Percentiles rank a stretch among this genome's conserved stretches.
These are phyloP conservation scores for Xanthoceras sorbifolium DNA, from an alignment of 345 rosid species.

Conservation along the genomic window DNA sequence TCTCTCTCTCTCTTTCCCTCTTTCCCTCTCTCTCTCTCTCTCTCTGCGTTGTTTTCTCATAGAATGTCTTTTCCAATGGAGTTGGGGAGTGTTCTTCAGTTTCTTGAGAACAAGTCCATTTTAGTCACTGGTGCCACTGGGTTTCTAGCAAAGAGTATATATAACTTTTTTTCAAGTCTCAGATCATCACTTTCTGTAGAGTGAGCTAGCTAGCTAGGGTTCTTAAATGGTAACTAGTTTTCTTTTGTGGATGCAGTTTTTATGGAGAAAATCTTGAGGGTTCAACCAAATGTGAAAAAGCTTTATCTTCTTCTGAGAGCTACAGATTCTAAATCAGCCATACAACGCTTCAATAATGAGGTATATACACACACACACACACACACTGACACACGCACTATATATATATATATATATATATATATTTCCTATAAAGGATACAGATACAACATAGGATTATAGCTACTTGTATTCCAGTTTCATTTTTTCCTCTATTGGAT, in stretches of 20 bases:
- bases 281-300: conserved; percentile 82
- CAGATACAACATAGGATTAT: no score
- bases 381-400: no score
- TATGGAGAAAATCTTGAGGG: conserved; percentile 76
- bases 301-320: conserved; percentile 80
- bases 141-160: conserved; percentile 59
- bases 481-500: background rate
- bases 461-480: no score
- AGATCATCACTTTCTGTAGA: background rate
- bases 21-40: conserved; percentile 5
- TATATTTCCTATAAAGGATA: no score
- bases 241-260: conserved; percentile 45
- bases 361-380: conserved; percentile 37
- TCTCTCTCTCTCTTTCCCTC: background rate
- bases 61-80: conserved; percentile 39
- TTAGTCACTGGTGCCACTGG: conserved; percentile 68
- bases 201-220: background rate
- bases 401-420: no score
- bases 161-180: background rate
- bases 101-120: conserved; percentile 58
- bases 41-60: background rate
- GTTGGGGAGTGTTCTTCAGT: conserved; percentile 51
- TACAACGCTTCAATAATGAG: conserved; percentile 67
- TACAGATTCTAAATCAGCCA: conserved; percentile 62
- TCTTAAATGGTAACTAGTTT: background rate